Evolutionary conservation across 345 rosid genomes (phyloP).

Genomic region (Salix purpurea): DNA sequence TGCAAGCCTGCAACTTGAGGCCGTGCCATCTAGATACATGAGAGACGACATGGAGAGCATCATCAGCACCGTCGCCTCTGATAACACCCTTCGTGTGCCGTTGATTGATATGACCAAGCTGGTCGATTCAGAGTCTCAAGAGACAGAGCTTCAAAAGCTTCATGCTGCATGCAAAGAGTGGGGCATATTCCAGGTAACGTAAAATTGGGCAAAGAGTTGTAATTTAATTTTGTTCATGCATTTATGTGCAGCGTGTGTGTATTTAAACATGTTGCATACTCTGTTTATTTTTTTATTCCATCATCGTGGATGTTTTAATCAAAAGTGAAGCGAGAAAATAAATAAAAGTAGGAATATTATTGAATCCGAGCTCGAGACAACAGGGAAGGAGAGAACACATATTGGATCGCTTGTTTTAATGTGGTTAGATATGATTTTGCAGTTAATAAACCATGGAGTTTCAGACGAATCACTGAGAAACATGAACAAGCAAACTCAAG

Average conservation of each 20-base stretch:
- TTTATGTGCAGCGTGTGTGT: no score
- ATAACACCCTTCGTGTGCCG: conserved; percentile 9
- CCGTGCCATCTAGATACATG: conserved; percentile 22
- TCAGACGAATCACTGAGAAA: neutral
- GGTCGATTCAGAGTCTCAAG: conserved; percentile 7
- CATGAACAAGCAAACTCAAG: neutral
- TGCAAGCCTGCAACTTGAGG: conserved; percentile 10
- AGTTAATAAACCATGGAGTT: conserved; percentile 11
- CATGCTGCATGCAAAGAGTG: conserved; percentile 30
- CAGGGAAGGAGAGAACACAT: no score
- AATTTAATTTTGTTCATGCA: no score
- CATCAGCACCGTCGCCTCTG: neutral
- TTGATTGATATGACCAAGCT: conserved; percentile 32
- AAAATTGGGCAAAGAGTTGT: no score
- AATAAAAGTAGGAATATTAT: no score
- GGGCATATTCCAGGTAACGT: conserved; percentile 30
- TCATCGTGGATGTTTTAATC: no score
- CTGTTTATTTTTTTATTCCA: no score
- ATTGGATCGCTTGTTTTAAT: no score
- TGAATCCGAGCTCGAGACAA: no score
- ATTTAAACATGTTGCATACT: no score
- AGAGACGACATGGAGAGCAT: conserved; percentile 10
- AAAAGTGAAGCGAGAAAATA: no score
- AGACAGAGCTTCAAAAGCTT: conserved; percentile 23
- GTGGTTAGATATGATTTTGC: neutral